Conservation (phyloP, 306 rosid genomes). For the Carpinus viminea region DNA sequence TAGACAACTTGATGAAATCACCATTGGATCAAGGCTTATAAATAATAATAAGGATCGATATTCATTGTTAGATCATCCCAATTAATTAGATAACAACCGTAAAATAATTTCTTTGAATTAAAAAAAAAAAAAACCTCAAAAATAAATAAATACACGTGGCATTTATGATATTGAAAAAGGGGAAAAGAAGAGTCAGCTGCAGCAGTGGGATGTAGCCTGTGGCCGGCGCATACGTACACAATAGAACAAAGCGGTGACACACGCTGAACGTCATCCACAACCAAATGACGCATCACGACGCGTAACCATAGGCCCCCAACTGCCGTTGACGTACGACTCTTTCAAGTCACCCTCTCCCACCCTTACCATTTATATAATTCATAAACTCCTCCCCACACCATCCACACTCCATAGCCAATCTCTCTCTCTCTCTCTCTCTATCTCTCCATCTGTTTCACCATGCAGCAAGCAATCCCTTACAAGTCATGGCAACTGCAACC, state of each 20-base stretch:
- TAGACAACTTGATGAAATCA: no score
- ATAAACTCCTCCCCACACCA: neutral
- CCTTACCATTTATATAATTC: constrained; percentile 19
- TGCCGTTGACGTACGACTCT: constrained; percentile 48
- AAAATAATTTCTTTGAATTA: no score
- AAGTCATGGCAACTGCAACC: constrained; percentile 50
- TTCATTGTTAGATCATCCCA: no score
- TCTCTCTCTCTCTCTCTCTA: neutral
- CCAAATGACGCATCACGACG: constrained; percentile 32
- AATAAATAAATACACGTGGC: no score
- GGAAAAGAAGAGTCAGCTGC: no score
- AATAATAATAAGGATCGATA: no score
- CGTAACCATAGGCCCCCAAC: constrained; percentile 32
- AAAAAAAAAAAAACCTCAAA: no score
- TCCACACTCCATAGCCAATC: neutral
- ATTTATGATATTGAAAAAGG: no score
- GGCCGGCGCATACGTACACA: constrained; percentile 16
- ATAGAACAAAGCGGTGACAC: constrained; percentile 18
- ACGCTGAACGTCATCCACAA: constrained; percentile 36
- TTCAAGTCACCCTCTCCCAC: constrained; percentile 31
- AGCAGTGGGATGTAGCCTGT: neutral
- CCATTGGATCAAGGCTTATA: no score
- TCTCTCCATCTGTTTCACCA: constrained; percentile 12
- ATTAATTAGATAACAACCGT: no score
- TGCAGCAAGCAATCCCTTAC: constrained; percentile 82